phyloP scores from a whole-genome alignment of 139 green algal genomes.

The Chlamydomonas schloesseri region DNA sequence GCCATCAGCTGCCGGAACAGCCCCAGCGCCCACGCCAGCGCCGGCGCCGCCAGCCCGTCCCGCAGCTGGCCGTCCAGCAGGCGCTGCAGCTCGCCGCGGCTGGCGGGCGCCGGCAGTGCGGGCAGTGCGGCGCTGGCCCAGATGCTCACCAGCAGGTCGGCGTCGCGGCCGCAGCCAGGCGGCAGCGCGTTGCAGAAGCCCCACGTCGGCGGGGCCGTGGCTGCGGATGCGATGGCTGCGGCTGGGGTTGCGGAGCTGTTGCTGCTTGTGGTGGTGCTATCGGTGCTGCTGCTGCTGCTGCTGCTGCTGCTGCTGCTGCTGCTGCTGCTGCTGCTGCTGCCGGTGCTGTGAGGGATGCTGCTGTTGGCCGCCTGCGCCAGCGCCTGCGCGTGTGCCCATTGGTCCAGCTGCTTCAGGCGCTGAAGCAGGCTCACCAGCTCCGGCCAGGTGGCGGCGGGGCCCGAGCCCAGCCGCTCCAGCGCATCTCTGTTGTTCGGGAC shows the following conservation, averaged over 20 bases:
- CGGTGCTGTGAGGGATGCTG: not conserved
- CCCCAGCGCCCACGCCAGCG: not conserved
- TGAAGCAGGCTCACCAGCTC: not conserved
- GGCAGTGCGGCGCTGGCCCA: not conserved
- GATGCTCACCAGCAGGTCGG: conserved; percentile 19
- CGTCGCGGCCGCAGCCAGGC: conserved; percentile 5
- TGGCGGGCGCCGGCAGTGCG: not conserved
- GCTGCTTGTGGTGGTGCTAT: not conserved
- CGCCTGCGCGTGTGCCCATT: too few relatives aligned
- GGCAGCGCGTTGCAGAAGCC: conserved; percentile 28
- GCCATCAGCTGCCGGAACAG: not conserved
- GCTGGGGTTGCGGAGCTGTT: too few relatives aligned
- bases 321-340: not conserved
- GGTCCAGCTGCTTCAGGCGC: not conserved
- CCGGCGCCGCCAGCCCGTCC: not conserved
- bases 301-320: not conserved
- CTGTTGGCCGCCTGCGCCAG: not conserved
- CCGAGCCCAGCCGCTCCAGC: not conserved
- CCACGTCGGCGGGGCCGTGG: not conserved
- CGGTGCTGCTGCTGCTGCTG: not conserved
- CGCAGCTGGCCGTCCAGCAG: conserved; percentile 12
- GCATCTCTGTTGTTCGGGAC: not conserved
- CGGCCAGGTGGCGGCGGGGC: not conserved
- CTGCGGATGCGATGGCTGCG: not conserved
- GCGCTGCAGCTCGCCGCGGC: not conserved